phyloP scores from a whole-genome alignment of 2,329 filamentous ascomycete genomes.

The Xylaria sp. region DNA sequence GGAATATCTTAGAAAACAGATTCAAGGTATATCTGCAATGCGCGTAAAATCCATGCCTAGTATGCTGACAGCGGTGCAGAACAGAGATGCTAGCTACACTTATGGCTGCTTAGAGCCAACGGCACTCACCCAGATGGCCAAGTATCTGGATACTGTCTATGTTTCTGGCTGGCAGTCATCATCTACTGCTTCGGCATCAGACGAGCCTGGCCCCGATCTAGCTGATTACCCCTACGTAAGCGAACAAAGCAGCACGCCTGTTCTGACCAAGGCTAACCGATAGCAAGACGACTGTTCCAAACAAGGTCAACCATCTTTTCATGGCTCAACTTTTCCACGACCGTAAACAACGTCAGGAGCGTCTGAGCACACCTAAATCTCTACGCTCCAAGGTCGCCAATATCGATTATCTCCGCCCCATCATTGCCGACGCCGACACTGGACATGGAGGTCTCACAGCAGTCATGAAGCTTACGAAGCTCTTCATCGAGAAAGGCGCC shows the following conservation, averaged over 20 bases:
- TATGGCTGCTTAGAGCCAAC: conserved; percentile 98
- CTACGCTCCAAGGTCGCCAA: conserved; percentile 77
- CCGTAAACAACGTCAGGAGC: conserved; percentile 97
- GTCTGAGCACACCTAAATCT: conserved; percentile 74
- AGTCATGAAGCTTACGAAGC: conserved; percentile 98
- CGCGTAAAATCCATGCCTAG: not conserved
- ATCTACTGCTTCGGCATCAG: conserved; percentile 90
- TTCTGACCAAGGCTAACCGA: conserved; percentile 13
- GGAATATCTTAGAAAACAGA: conserved; percentile 83
- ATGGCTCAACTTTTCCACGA: conserved; percentile 99
- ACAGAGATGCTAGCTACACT: conserved; percentile 85
- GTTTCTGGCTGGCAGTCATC: conserved; percentile 99
- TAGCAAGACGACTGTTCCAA: conserved; percentile 87
- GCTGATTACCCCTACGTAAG: conserved; percentile 93
- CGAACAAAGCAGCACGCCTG: conserved; percentile 18
- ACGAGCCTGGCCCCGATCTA: conserved; percentile 96
- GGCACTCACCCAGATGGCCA: conserved; percentile 99
- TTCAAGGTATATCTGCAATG: conserved; percentile 70
- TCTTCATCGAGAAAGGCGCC: conserved; percentile 95
- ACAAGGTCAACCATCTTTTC: conserved; percentile 97
- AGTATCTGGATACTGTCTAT: conserved; percentile 97
- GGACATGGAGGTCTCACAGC: conserved; percentile 97
- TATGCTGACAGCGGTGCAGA: conserved; percentile 54
- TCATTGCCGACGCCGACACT: conserved; percentile 96
- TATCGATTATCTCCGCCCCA: conserved; percentile 92